Conservation (phyloP, 371 early-diverging fungal genomes). For the Mucor mucedo region DNA sequence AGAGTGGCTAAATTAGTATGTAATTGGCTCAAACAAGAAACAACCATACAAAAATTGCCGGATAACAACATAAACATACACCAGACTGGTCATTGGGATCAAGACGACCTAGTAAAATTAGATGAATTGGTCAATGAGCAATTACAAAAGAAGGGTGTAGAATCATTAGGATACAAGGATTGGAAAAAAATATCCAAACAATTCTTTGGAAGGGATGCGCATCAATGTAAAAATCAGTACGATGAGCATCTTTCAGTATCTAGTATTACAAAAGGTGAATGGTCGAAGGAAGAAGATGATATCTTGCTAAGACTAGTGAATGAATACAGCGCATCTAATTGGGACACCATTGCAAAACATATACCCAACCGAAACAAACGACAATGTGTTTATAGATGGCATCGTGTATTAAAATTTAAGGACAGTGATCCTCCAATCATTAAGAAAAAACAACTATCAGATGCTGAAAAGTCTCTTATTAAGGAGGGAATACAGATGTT, state of each 20-base stretch:
- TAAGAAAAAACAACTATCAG: constrained; percentile 21
- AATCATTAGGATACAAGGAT: neutral
- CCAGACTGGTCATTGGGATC: constrained; percentile 24
- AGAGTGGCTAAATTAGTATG: constrained; percentile 29
- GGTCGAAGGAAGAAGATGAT: constrained; percentile 35
- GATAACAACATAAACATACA: constrained; percentile 5
- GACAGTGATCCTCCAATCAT: neutral
- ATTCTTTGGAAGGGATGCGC: constrained; percentile 12
- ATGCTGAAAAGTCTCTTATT: constrained; percentile 35
- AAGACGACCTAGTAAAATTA: constrained; percentile 19
- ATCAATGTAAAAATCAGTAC: constrained; percentile 32
- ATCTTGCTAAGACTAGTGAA: constrained; percentile 8
- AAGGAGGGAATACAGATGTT: constrained; percentile 48
- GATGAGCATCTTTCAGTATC: constrained; percentile 5
- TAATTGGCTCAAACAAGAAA: constrained; percentile 18
- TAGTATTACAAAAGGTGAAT: constrained; percentile 6
- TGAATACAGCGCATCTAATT: constrained; percentile 15
- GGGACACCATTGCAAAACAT: constrained; percentile 16
- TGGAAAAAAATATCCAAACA: constrained; percentile 23
- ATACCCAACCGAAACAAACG: constrained; percentile 18
- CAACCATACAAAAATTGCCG: neutral
- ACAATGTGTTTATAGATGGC: constrained; percentile 39
- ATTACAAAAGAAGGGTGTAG: neutral
- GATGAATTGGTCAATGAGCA: constrained; percentile 5
- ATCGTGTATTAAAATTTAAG: constrained; percentile 6